Conservation (phyloP, 1,284 basidiomycete species). For the Anthracocystis panici-leucophaei region DNA sequence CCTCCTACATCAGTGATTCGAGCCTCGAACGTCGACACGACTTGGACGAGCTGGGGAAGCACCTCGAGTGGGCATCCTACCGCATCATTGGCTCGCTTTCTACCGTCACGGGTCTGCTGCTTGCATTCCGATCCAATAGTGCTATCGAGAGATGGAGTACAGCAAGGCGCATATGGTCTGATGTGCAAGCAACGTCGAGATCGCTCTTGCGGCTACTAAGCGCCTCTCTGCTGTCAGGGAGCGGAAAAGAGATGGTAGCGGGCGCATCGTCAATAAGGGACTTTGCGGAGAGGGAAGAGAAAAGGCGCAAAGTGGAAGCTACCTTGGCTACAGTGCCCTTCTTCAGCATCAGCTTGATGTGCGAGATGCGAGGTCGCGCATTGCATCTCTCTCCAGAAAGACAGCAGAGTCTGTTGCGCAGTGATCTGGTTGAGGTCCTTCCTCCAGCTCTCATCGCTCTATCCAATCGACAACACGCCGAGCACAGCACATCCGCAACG, state of each 20-base stretch:
- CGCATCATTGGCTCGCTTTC: conserved; percentile 38
- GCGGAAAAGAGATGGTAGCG: background rate
- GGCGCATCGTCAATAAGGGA: conserved; percentile 1
- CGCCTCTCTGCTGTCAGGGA: conserved; percentile 13
- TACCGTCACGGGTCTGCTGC: conserved; percentile 44
- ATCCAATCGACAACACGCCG: conserved; percentile 6
- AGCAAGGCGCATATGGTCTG: conserved; percentile 39
- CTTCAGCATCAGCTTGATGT: conserved; percentile 50
- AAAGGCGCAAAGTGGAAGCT: conserved; percentile 13
- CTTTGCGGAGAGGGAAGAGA: conserved; percentile 15
- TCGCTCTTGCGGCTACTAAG: conserved; percentile 35
- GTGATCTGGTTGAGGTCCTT: conserved; percentile 22
- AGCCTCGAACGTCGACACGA: background rate
- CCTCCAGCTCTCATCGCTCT: conserved; percentile 25
- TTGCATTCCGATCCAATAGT: conserved; percentile 49
- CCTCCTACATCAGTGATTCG: background rate
- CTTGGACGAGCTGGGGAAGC: conserved; percentile 23
- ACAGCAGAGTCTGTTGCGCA: conserved; percentile 9
- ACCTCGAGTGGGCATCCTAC: conserved; percentile 40
- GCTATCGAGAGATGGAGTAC: conserved; percentile 49
- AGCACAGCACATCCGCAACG: background rate
- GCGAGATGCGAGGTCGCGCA: conserved; percentile 32
- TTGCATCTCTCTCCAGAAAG: conserved; percentile 13
- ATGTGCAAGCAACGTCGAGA: conserved; percentile 34
- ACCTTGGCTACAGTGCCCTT: conserved; percentile 30